These are phyloP conservation scores for Suhomyces emberorum DNA, from an alignment of 805 yeast species.

Conservation along the genomic window DNA sequence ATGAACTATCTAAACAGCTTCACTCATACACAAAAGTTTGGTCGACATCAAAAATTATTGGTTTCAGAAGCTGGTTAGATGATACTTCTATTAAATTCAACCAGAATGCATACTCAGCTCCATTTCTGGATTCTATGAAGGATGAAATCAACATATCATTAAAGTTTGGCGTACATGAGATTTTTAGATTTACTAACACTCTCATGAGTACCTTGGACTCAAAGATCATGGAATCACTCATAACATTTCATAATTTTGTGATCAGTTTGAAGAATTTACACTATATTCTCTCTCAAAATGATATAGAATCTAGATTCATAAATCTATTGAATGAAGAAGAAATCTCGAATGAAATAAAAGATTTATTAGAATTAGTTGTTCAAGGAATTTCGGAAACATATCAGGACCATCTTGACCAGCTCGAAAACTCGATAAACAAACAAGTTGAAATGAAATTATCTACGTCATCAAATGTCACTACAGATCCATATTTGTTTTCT, in stretches of 20 bases:
- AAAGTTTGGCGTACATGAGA: background rate
- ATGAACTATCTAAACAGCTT: constrained; percentile 13
- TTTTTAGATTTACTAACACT: background rate
- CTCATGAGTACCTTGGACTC: background rate
- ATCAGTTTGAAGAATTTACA: constrained; percentile 23
- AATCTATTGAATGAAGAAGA: constrained; percentile 7
- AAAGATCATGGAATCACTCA: constrained; percentile 8
- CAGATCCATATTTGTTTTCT: constrained; percentile 15
- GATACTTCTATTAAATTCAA: constrained; percentile 13
- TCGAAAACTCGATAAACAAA: background rate
- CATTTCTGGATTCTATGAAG: background rate
- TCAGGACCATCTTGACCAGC: constrained; percentile 7
- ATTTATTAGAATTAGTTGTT: constrained; percentile 4
- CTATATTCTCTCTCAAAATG: constrained; percentile 11
- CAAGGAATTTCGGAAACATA: constrained; percentile 7
- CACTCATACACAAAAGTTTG: constrained; percentile 18
- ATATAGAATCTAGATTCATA: constrained; percentile 13
- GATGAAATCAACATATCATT: background rate
- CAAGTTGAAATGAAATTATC: background rate
- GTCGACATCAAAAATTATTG: constrained; percentile 26
- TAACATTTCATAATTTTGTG: constrained; percentile 26
- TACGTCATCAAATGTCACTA: background rate
- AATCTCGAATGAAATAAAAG: constrained; percentile 4
- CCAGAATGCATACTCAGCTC: constrained; percentile 1
- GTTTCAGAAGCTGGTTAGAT: constrained; percentile 34